Percentiles rank a stretch among this genome's conserved stretches.
phyloP scores from a whole-genome alignment of 306 rosid species.

The Quercus engelmannii region DNA sequence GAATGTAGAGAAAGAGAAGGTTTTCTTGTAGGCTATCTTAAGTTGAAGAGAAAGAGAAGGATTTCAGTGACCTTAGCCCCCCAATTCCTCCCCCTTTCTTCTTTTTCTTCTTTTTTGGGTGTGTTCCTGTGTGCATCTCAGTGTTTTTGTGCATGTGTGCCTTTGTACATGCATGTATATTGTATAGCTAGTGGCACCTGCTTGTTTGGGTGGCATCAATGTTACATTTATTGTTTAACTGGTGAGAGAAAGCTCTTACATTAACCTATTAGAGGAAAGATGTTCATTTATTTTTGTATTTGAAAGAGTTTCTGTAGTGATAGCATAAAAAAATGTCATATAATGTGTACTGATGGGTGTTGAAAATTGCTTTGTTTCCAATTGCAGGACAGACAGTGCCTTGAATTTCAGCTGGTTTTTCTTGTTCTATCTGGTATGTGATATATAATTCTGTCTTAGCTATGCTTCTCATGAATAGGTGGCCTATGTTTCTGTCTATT shows the following conservation, averaged over 20 bases:
- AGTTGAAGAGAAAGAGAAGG: no score
- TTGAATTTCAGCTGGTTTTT: constrained; percentile 94
- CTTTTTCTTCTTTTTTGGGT: background rate
- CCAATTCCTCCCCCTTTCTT: background rate
- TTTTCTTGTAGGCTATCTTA: background rate
- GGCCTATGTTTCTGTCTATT: constrained; percentile 21
- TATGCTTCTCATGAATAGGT: background rate
- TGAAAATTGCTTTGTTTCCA: constrained; percentile 1
- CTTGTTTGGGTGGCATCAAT: background rate
- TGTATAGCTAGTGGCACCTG: background rate
- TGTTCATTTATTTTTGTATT: background rate
- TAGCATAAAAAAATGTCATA: background rate
- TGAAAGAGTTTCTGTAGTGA: background rate
- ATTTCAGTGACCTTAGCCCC: no score
- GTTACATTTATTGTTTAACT: background rate
- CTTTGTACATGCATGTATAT: background rate
- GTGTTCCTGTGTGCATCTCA: background rate
- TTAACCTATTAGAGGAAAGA: background rate
- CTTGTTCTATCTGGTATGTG: constrained; percentile 84
- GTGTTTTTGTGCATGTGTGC: background rate
- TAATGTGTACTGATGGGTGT: constrained; percentile 15
- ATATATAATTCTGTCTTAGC: constrained; percentile 8
- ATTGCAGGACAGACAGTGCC: constrained; percentile 96
- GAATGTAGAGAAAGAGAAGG: background rate
- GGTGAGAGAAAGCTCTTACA: background rate